These are phyloP conservation scores for Acer yangbiense DNA, from an alignment of 345 rosid species.

Conservation along the genomic window DNA sequence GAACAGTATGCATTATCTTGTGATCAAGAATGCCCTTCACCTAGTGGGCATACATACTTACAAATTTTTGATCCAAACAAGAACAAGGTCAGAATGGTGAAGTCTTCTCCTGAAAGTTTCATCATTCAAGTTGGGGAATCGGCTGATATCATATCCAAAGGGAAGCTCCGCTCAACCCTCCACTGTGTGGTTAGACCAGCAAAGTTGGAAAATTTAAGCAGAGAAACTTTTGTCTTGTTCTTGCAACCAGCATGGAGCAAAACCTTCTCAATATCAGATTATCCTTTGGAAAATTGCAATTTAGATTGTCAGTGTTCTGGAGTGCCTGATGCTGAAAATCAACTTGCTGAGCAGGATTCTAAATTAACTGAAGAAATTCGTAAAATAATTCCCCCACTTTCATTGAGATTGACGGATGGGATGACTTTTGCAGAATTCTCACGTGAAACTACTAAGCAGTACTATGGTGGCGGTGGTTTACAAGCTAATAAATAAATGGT, in stretches of 20 bases:
- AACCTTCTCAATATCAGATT: constrained; percentile 53
- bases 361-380: constrained; percentile 37
- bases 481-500: constrained; percentile 58
- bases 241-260: constrained; percentile 87
- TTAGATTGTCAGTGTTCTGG: constrained; percentile 22
- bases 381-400: constrained; percentile 66
- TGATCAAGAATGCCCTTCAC: constrained; percentile 45
- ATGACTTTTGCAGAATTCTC: constrained; percentile 93
- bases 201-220: constrained; percentile 55
- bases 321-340: constrained; percentile 20
- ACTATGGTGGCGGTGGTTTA: constrained; percentile 82
- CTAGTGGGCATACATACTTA: constrained; percentile 51
- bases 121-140: constrained; percentile 88
- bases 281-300: constrained; percentile 29
- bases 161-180: constrained; percentile 76
- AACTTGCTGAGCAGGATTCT: constrained; percentile 24
- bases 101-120: constrained; percentile 74
- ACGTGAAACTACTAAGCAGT: constrained; percentile 79
- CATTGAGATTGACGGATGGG: constrained; percentile 73
- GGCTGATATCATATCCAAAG: constrained; percentile 73
- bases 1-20: constrained; percentile 15
- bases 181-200: constrained; percentile 73
- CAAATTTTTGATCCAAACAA: constrained; percentile 60
- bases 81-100: constrained; percentile 57
- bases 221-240: constrained; percentile 83